Base-by-base conservation (phyloP, 1,139 yeast species). In the Debaryomyces coudertii region DNA sequence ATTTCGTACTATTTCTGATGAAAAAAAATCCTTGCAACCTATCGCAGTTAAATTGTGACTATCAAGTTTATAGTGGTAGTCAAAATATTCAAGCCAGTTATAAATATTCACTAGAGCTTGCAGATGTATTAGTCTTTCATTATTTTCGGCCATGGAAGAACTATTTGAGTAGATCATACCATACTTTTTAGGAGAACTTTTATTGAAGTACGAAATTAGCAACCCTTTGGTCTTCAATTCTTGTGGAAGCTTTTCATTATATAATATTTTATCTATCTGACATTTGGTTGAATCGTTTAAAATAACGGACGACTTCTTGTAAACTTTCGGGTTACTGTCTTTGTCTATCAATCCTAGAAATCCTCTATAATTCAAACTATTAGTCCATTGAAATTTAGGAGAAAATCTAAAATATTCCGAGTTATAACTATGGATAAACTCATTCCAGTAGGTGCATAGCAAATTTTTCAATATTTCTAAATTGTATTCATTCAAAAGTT, bases 351-450 rank as follows among this genome's bases (percentile, higher is more conserved):
- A 54, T 2, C 75, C 76, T 34, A 73, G 54, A 40, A 72, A 66
- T 1, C 79, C 79, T 37, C 53, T 54, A 49, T 65, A 65, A 50
- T 71, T 71, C 44, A 71, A 52, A 34, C 62, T 55, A 53, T 68
- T 70, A 9, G 73, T 68, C 79, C 79, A 73, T n/a, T 53, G 52
- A 11, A 68, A 57, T 3, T 58, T 60, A 4, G 57, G 55, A 4
- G 66, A 68, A 22, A 57, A 53, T 36, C 52, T 53, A 44, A 58
- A 58, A 28, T 56, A 53, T 46, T 61, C 66, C 9, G 47, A 38
- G 47, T 73, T 73, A 51, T 61, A 71, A 36, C 53, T 57, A 1
- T 38, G 35, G 9, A 70, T 27, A 45, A 71, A 71, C 9, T 65
- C 65, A 1, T 48, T 38, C 75, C 77, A 73, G 47, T 56, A 69